Percentiles rank a stretch among this genome's conserved stretches.
Conservation (phyloP, 495 filamentous ascomycete genomes). For the Hypoxylon lienhwacheense region DNA sequence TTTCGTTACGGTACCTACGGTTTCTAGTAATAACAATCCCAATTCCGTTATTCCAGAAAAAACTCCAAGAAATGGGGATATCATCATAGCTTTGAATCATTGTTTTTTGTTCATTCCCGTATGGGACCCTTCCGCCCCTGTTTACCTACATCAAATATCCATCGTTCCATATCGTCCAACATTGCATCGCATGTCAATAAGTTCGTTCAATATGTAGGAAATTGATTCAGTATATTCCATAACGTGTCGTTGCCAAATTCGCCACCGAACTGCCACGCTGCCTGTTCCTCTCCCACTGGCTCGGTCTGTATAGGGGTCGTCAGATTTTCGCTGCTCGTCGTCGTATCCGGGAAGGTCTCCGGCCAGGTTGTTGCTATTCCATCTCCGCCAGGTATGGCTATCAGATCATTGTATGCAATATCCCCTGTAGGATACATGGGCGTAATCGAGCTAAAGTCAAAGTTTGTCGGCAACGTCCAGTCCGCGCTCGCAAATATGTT, state of each 20-base stretch:
- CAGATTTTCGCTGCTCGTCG: slow-evolving; percentile 10
- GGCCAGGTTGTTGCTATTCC: slow-evolving; percentile 24
- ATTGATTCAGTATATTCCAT: slow-evolving; percentile 57
- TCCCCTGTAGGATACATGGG: slow-evolving; percentile 59
- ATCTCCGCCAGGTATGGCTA: slow-evolving; percentile 36
- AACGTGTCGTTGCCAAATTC: slow-evolving; percentile 57
- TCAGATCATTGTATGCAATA: slow-evolving; percentile 55
- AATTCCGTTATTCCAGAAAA: not conserved
- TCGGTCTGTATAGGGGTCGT: slow-evolving; percentile 8
- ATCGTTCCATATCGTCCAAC: not conserved
- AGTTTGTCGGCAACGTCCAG: slow-evolving; percentile 44
- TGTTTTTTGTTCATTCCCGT: too few relatives aligned
- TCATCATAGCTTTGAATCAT: slow-evolving; percentile 9
- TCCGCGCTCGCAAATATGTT: slow-evolving; percentile 29
- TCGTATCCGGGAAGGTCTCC: slow-evolving; percentile 18
- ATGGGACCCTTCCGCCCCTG: too few relatives aligned
- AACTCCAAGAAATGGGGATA: not conserved
- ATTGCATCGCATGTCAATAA: slow-evolving; percentile 1
- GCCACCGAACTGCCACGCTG: slow-evolving; percentile 42
- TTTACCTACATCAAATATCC: slow-evolving; percentile 6
- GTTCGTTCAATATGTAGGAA: slow-evolving; percentile 30
- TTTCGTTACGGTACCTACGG: not conserved
- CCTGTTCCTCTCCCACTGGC: slow-evolving; percentile 19
- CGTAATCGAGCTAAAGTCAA: slow-evolving; percentile 52
- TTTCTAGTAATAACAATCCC: too few relatives aligned